Evolutionary conservation across 139 green algal genomes (phyloP), one percentile per base, ranked within the genome.

Genomic region (Nannochloris sp.): DNA sequence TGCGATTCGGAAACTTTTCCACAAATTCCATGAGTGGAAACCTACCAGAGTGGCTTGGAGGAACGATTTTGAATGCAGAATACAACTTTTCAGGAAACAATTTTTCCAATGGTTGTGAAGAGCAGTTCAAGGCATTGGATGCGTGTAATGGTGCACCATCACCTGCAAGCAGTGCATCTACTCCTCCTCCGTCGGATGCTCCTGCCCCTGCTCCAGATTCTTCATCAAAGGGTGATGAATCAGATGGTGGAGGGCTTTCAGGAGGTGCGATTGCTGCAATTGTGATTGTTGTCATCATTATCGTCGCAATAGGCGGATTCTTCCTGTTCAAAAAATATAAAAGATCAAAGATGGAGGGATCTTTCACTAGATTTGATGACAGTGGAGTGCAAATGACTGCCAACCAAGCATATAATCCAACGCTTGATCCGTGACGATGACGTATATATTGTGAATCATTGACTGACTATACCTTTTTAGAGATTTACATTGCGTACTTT

Each of bases 11-110:
- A 31, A 31, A 25, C n/a, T 64, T 64, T 31, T 50, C 57, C 19
- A 64, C 57, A 18, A 64, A 64, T 25, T 57, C 23, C 12, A 31
- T 64, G 19, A 31, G 19, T 58, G 57, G 57, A 25, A 25, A 64
- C 11, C 16, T 64, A 7, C 57, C 57, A 50, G 23, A 50, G n/a
- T 64, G 57, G 57, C 12, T 64, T 31, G 57, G 21, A 18, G n/a
- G 19, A 14, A n/a, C 57, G 18, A 18, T 31, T 23, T 16, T 49
- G 12, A 64, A 56, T 51, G 23, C n/a, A 50, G n/a, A 57, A 18
- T 44, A 57, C 56, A 25, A 64, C 23, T 51, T 64, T 18, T 25
- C 57, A 18, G 57, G 57, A 24, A 64, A 64, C 1, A 18, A 57
- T 15, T 64, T 63, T 58, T 18, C 19, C 7, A 64, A 64, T 54